A percentile compares a stretch with the other conserved stretches of the same genome.
phyloP scores from a whole-genome alignment of 2,329 filamentous ascomycete species.

The Colletotrichum sp. region DNA sequence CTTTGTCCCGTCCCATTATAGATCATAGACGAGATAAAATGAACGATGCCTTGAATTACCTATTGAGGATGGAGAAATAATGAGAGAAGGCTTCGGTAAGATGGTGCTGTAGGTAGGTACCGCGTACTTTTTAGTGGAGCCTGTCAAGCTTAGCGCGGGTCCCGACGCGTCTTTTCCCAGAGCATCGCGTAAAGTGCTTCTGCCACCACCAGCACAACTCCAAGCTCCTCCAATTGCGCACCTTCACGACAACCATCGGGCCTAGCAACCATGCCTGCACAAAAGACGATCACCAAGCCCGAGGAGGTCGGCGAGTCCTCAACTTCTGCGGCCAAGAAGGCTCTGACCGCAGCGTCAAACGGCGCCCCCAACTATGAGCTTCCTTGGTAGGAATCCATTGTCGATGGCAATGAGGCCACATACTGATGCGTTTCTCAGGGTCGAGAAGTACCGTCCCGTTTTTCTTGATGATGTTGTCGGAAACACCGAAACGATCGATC shows the following conservation, averaged over 20 bases:
- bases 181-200: slow-evolving; percentile 22
- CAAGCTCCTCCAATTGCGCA: background rate
- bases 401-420: background rate
- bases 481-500: slow-evolving; percentile 96
- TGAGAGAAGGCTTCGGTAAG: background rate
- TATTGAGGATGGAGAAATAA: background rate
- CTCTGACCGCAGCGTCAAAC: slow-evolving; percentile 53
- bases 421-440: slow-evolving; percentile 62
- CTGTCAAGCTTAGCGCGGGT: background rate
- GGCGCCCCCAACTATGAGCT: slow-evolving; percentile 71
- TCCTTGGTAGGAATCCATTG: slow-evolving; percentile 66
- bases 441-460: slow-evolving; percentile 95
- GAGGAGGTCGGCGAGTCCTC: slow-evolving; percentile 66
- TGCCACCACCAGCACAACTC: background rate
- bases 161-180: slow-evolving; percentile 17
- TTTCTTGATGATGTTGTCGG: slow-evolving; percentile 97
- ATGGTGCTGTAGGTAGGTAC: background rate
- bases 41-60: background rate
- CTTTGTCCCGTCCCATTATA: background rate
- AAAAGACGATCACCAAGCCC: slow-evolving; percentile 54
- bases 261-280: slow-evolving; percentile 10
- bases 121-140: background rate
- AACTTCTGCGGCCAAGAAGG: slow-evolving; percentile 62
- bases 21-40: background rate
- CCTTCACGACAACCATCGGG: background rate